Conservation (phyloP, 2,329 filamentous ascomycete genomes). For the Alternaria conjuncta region DNA sequence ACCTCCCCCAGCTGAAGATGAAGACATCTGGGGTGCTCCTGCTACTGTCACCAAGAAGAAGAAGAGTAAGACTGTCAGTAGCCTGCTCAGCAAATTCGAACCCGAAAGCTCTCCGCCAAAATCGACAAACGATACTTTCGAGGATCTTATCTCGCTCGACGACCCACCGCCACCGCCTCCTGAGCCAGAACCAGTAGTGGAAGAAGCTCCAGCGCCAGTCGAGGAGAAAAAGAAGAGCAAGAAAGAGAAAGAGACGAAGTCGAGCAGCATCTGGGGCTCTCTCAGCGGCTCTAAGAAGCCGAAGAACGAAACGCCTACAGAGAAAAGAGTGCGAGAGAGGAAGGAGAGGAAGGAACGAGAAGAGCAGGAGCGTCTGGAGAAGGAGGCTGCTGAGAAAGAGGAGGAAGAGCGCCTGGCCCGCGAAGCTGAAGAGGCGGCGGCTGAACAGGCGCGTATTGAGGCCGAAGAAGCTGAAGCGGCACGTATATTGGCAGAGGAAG, state of each 20-base stretch:
- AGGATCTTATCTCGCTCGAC: constrained; percentile 43
- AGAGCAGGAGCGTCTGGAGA: constrained; percentile 34
- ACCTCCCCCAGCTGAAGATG: constrained; percentile 44
- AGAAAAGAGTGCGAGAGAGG: constrained; percentile 45
- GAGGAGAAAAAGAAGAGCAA: constrained; percentile 39
- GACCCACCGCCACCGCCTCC: constrained; percentile 30
- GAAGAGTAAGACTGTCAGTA: constrained; percentile 34
- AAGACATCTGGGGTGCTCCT: constrained; percentile 37
- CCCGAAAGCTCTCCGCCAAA: constrained; percentile 37
- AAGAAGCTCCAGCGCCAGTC: constrained; percentile 14
- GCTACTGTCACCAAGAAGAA: constrained; percentile 42
- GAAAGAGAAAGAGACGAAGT: constrained; percentile 35
- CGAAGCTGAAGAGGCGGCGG: constrained; percentile 37
- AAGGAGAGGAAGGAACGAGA: constrained; percentile 39
- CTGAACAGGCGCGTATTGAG: constrained; percentile 39
- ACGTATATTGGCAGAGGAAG: constrained; percentile 29
- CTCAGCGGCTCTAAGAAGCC: constrained; percentile 29
- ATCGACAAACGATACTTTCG: constrained; percentile 43
- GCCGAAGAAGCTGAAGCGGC: constrained; percentile 18
- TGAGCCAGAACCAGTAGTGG: constrained; percentile 12
- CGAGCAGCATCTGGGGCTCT: constrained; percentile 28
- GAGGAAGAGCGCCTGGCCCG: constrained; percentile 29
- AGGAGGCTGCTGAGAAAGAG: constrained; percentile 53
- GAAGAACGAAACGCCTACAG: constrained; percentile 40
- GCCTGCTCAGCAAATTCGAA: constrained; percentile 37